Percentiles rank a stretch among this genome's conserved stretches.
Evolutionary conservation across 345 rosid genomes (phyloP).

Genomic region (Mallotus nudiflorus): DNA sequence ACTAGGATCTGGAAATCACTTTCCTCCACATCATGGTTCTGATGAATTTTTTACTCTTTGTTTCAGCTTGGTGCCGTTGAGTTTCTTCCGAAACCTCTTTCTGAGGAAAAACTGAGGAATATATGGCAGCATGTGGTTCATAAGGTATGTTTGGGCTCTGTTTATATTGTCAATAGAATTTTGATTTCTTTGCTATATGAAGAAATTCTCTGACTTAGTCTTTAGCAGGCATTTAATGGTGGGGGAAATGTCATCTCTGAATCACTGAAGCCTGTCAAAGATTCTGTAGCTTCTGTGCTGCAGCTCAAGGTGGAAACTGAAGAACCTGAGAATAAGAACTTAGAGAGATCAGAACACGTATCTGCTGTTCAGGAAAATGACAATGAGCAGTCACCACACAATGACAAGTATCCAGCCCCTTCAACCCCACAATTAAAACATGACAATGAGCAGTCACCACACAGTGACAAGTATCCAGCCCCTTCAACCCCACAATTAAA

Average conservation of each 20-base stretch:
- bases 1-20: neutral
- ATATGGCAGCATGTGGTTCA: slow-evolving; percentile 99
- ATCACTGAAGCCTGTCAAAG: slow-evolving; percentile 73
- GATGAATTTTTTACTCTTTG: slow-evolving; percentile 25
- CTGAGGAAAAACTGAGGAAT: slow-evolving; percentile 75
- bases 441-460: too few relatives aligned
- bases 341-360: slow-evolving; percentile 33
- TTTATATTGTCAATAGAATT: slow-evolving; percentile 1
- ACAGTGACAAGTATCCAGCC: slow-evolving; percentile 61
- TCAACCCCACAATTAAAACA: slow-evolving; percentile 78
- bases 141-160: slow-evolving; percentile 48
- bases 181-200: neutral
- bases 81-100: slow-evolving; percentile 84
- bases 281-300: slow-evolving; percentile 59
- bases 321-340: slow-evolving; percentile 24
- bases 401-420: slow-evolving; percentile 73
- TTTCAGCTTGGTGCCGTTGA: slow-evolving; percentile 96
- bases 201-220: slow-evolving; percentile 27
- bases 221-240: slow-evolving; percentile 74
- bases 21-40: neutral
- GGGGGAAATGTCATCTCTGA: slow-evolving; percentile 47
- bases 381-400: slow-evolving; percentile 33
- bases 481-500: slow-evolving; percentile 84
- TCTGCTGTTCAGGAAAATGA: slow-evolving; percentile 35
- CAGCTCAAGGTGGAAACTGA: slow-evolving; percentile 43